Percentiles rank a stretch among this genome's conserved stretches.
phyloP scores from a whole-genome alignment of 805 yeast genomes.

The Blastobotrys chiropterorum region DNA sequence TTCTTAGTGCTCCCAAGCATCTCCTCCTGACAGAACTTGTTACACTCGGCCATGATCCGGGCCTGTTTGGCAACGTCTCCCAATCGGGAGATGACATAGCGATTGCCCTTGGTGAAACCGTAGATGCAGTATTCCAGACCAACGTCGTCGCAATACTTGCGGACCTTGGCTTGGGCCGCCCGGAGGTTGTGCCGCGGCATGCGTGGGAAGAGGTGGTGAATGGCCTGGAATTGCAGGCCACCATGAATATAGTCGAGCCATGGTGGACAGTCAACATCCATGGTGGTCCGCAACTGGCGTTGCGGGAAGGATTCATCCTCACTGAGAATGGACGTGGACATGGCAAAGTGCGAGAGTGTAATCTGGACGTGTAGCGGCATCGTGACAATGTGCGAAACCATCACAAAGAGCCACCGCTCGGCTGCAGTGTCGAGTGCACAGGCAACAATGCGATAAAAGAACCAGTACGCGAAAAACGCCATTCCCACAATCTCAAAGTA shows the following conservation, averaged over 20 bases:
- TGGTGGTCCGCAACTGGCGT: constrained; percentile 81
- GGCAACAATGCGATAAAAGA: constrained; percentile 56
- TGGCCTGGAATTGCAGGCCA: constrained; percentile 85
- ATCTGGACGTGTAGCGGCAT: constrained; percentile 94
- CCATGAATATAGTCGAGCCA: constrained; percentile 92
- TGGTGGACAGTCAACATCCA: constrained; percentile 91
- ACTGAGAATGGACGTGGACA: constrained; percentile 87
- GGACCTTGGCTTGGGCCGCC: constrained; percentile 61
- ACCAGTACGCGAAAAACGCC: constrained; percentile 71
- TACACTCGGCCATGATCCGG: constrained; percentile 64
- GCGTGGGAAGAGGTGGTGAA: constrained; percentile 86
- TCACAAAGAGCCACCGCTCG: constrained; percentile 51
- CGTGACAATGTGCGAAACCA: constrained; percentile 73
- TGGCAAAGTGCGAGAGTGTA: constrained; percentile 84
- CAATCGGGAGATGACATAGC: constrained; percentile 59
- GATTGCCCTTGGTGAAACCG: constrained; percentile 77
- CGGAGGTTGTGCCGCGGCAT: constrained; percentile 84
- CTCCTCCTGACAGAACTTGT: constrained; percentile 55
- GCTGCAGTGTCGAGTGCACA: constrained; percentile 47
- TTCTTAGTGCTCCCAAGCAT: constrained; percentile 8
- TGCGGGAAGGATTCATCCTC: constrained; percentile 70
- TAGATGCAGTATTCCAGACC: constrained; percentile 79
- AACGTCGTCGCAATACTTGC: constrained; percentile 66
- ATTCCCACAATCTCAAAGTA: constrained; percentile 72
- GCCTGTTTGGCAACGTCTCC: constrained; percentile 79